Base-by-base conservation (phyloP, 805 yeast genomes). In the Millerozyma acaciae region DNA sequence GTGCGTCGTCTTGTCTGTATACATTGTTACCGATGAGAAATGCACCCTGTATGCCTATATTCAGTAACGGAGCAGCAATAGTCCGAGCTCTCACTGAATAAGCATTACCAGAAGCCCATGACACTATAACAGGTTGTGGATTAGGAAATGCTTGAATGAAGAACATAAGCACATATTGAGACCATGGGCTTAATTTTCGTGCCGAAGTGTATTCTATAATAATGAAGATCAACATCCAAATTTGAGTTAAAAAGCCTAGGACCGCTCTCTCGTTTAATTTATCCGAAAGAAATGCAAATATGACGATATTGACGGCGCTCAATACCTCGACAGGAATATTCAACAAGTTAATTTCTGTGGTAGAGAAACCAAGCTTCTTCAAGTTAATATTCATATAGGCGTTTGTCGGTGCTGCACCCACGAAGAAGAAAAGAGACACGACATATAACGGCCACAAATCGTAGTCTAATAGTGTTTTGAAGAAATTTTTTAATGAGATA, bases 71-170 rank as follows among this genome's bases (percentile, higher is more conserved):
- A 0, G 83, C 73, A 9, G 80, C 68, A 3, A 80, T 76, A 0
- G 85, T 73, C 42, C 87, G 60, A 1, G 75, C 57, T 6, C 78
- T 55, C 15, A 80, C 80, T 1, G 80, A 63, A 47, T 75, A 73
- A 6, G 84, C 68, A 44, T 77, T 78, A 17, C 70, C 50, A 1
- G 84, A 77, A 34, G 75, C 68, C 76, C 82, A 74, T 15, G 71
- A 62, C 16, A 76, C 78, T 37, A 69, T 60, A 28, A 78, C 56
- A 1, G 82, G 75, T n/a, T 21, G 23, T n/a, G 23, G 23, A 21
- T 21, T 21, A 9, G 23, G 23, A n/a, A 21, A 21, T 21, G 10
- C 23, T 21, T 9, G 9, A 21, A 21, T 21, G 23, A 21, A 21
- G n/a, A 21, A 21, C 23, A 21, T 21, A 9, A 21, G 9, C n/a